Evolutionary conservation across 2,329 filamentous ascomycete genomes (phyloP).

Genomic region (Parascedosporium putredinis): DNA sequence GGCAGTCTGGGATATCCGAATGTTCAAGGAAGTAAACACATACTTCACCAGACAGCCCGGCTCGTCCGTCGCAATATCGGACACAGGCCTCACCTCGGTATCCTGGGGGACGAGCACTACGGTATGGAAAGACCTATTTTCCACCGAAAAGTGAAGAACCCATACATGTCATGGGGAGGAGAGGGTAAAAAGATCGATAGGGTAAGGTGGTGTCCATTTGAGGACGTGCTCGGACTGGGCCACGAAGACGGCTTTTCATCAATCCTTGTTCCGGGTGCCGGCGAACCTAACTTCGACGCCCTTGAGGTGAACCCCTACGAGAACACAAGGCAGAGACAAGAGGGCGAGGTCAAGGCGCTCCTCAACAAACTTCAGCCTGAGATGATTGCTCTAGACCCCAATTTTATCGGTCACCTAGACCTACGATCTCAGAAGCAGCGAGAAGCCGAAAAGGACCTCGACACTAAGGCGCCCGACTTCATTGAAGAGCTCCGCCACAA

Average conservation of each 20-base stretch:
- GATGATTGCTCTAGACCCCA: slow-evolving; percentile 92
- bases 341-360: slow-evolving; percentile 78
- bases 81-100: slow-evolving; percentile 77
- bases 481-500: slow-evolving; percentile 61
- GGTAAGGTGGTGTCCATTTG: slow-evolving; percentile 85
- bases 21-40: slow-evolving; percentile 83
- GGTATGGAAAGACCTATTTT: slow-evolving; percentile 85
- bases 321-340: slow-evolving; percentile 82
- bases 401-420: slow-evolving; percentile 83
- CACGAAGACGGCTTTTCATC: slow-evolving; percentile 83
- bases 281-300: slow-evolving; percentile 92
- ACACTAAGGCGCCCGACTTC: slow-evolving; percentile 50
- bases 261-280: slow-evolving; percentile 85
- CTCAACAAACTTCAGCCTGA: slow-evolving; percentile 93
- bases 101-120: slow-evolving; percentile 85
- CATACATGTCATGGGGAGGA: slow-evolving; percentile 89
- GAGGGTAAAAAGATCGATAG: slow-evolving; percentile 73
- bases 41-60: slow-evolving; percentile 80
- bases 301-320: slow-evolving; percentile 94
- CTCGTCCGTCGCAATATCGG: slow-evolving; percentile 76
- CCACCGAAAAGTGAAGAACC: slow-evolving; percentile 73
- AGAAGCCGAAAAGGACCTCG: slow-evolving; percentile 67
- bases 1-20: slow-evolving; percentile 92
- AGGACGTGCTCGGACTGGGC: slow-evolving; percentile 79
- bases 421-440: slow-evolving; percentile 68